Evolutionary conservation across 768 basidiomycete species (phyloP), one percentile per base, ranked within the genome.

Genomic region (Artomyces pyxidatus): DNA sequence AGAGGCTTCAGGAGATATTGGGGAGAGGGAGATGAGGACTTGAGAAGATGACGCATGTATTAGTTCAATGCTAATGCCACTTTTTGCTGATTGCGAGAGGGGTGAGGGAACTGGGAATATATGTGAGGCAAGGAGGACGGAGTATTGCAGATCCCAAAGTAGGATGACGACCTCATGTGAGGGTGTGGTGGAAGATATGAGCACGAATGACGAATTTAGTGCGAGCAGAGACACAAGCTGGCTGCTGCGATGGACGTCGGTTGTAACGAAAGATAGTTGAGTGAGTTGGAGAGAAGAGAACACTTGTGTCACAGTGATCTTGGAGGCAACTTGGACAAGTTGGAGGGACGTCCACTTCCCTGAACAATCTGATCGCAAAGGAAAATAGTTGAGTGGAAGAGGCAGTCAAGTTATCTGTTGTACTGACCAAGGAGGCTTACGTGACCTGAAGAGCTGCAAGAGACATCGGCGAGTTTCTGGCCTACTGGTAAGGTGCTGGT

Each of bases 111-210:
- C 60, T 1, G 80, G 61, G 37, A 83, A 64, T 7, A 64, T 59
- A 32, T 80, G 72, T 5, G 73, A 70, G 2, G 80, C 68, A n/a
- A 86, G 68, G 21, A 85, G 65, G 28, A 84, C 76, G 16, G 77
- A 77, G 54, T 81, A 86, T 51, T 79, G 79, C 19, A 85, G 65
- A 53, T 86, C 83, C 83, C 84, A 85, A 25, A 85, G 61, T 16
- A 81, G 75, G 25, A 85, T 62, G 14, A 68, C 65, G 45, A 85
- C 68, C 49, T 77, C 76, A 28, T 68, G 57, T 0, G 70, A 61
- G 6, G 67, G 54, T 26, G 70, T 68, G 41, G 69, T 38, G 23
- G 67, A 71, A 35, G 75, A 75, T 9, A 86, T 70, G 37, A 85
- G 70, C 40, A 78, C 76, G 41, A 80, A 71, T 0, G 80, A 81